These are phyloP conservation scores for Hysterium pulicare DNA, from an alignment of 2,329 filamentous ascomycete genomes.

Conservation along the genomic window DNA sequence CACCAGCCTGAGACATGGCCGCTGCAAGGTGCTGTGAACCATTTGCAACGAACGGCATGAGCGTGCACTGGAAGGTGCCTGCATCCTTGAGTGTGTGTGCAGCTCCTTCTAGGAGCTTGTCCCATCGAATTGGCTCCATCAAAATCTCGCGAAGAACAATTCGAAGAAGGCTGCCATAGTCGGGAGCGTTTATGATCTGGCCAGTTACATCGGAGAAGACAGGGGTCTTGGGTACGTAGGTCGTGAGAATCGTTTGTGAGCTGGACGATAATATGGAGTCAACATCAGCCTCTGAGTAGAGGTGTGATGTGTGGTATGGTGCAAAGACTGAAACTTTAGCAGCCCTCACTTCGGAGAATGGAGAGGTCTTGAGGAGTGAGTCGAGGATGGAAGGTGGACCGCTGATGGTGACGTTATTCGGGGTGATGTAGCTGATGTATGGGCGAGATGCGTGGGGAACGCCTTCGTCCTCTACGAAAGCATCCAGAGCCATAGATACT, in stretches of 20 bases:
- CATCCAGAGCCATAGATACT: constrained; percentile 4
- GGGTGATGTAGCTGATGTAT: constrained; percentile 54
- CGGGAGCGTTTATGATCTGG: constrained; percentile 10
- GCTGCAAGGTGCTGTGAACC: constrained; percentile 23
- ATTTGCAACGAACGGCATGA: constrained; percentile 41
- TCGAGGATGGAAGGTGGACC: constrained; percentile 52
- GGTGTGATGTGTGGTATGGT: constrained; percentile 56
- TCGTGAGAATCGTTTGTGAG: constrained; percentile 39
- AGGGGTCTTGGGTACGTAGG: constrained; percentile 43
- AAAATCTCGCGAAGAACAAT: constrained; percentile 12
- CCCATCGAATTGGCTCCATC: constrained; percentile 16
- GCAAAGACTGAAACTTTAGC: constrained; percentile 54
- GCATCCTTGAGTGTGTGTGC: constrained; percentile 5
- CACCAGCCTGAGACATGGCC: constrained; percentile 6
- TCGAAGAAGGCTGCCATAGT: constrained; percentile 8
- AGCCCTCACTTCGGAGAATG: constrained; percentile 42
- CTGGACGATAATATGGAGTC: constrained; percentile 43
- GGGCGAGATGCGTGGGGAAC: constrained; percentile 8
- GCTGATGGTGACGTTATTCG: constrained; percentile 52
- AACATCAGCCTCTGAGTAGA: constrained; percentile 47
- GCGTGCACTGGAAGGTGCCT: constrained; percentile 6
- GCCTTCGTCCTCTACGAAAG: constrained; percentile 8
- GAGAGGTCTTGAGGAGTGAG: constrained; percentile 39
- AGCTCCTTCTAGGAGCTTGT: constrained; percentile 13
- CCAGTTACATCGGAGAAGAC: constrained; percentile 54